Evolutionary conservation across 169 alveolate species (phyloP), one percentile per base, ranked within the genome.

Genomic region (Ichthyophthirius multifiliis): DNA sequence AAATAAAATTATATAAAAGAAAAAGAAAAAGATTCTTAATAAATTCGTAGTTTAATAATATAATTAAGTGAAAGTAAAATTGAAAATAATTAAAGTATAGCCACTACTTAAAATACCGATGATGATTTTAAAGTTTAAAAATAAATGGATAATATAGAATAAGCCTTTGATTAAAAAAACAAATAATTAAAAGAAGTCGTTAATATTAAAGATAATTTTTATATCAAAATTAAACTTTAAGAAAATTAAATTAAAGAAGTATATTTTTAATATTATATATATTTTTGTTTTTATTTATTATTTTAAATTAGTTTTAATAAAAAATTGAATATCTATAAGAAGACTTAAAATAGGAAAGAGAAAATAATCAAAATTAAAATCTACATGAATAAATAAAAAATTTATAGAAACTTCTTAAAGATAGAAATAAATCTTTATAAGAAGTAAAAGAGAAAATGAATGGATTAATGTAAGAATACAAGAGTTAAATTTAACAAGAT

Each of bases 21-120:
- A 41, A 81, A 81, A 32, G 76, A 81, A 55, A 81, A 81, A 43
- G 86, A 81, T 55, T 20, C 73, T 7, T 16, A 35, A 16, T 81
- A 81, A 73, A 81, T 81, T 12, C 43, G 75, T 18, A n/a, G n/a
- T n/a, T n/a, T n/a, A n/a, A n/a, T n/a, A n/a, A n/a, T n/a, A n/a
- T n/a, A n/a, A n/a, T n/a, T n/a, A n/a, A 55, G 31, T 55, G 18
- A 16, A 27, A 18, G 43, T 55, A 3, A 27, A 4, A 6, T 18
- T 4, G 71, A 16, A 2, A 13, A 55, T 13, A 55, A 55, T 5
- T 39, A 34, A 4, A 55, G 71, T 27, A 4, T 55, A 9, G 41
- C 31, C n/a, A n/a, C n/a, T 10, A 23, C 31, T 55, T 55, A 55
- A 55, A 16, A 23, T 9, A 55, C 43, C 43, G 4, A 18, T 9